Conservation (phyloP, 2,329 filamentous ascomycete species). For the Calonectria pauciramosa region DNA sequence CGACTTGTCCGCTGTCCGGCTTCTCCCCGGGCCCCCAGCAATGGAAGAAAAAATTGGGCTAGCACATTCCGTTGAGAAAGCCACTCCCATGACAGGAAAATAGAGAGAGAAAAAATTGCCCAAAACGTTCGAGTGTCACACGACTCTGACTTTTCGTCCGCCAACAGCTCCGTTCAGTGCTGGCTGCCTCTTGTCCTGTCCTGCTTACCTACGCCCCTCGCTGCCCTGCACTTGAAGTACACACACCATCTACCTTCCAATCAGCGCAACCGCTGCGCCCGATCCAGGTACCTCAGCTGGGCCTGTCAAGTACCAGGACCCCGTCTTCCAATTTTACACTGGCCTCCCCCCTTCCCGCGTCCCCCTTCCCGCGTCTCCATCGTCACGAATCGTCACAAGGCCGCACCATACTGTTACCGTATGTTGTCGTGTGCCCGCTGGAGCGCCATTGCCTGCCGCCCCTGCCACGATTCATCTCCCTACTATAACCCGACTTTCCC, state of each 20-base stretch:
- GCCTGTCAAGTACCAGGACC: background rate
- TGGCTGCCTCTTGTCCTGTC: conserved; percentile 14
- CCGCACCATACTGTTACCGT: conserved; percentile 25
- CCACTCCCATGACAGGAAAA: conserved; percentile 27
- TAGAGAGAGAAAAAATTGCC: conserved; percentile 26
- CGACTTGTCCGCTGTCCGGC: conserved; percentile 12
- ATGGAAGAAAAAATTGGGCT: conserved; percentile 3
- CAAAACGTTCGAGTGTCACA: conserved; percentile 38
- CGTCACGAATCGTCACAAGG: conserved; percentile 37
- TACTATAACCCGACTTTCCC: conserved; percentile 42
- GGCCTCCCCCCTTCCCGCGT: background rate
- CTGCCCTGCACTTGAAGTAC: background rate
- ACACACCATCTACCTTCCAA: background rate
- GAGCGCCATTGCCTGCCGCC: conserved; percentile 15
- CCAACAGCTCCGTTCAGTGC: conserved; percentile 7
- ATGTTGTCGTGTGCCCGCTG: conserved; percentile 27
- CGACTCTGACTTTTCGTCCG: conserved; percentile 32
- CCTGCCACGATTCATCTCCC: conserved; percentile 40
- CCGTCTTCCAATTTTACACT: conserved; percentile 8
- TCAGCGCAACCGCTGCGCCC: background rate
- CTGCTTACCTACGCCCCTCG: background rate
- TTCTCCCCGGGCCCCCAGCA: conserved; percentile 22
- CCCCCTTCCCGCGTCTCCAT: conserved; percentile 1
- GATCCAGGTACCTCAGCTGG: conserved; percentile 1
- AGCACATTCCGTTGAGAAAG: conserved; percentile 21